phyloP scores from a whole-genome alignment of 352 stramenopile species.

The Globisporangium emineosum region DNA sequence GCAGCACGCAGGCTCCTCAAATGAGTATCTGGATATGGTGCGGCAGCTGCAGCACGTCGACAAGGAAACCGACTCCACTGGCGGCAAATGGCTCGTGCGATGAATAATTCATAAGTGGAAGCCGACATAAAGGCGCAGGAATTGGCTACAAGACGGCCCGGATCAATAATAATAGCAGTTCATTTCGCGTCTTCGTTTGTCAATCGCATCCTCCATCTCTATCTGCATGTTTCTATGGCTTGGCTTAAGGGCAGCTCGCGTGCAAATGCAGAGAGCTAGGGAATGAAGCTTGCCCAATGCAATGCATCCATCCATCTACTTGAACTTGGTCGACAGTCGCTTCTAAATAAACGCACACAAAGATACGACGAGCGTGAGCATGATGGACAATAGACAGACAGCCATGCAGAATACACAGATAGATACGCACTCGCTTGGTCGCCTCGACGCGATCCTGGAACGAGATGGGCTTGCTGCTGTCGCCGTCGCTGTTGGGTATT shows the following conservation, averaged over 20 bases:
- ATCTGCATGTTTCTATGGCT: conserved; percentile 9
- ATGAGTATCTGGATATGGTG: conserved; percentile 63
- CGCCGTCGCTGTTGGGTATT: conserved; percentile 4
- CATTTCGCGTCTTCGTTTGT: not conserved
- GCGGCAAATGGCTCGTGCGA: conserved; percentile 72
- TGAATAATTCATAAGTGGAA: conserved; percentile 23
- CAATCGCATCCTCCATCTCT: not conserved
- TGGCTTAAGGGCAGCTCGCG: conserved; percentile 1
- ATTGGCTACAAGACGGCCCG: not conserved
- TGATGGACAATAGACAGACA: not conserved
- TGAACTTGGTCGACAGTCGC: conserved; percentile 30
- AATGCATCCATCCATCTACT: conserved; percentile 11
- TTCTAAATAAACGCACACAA: conserved; percentile 34
- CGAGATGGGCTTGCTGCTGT: conserved; percentile 31
- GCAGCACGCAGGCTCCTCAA: conserved; percentile 18
- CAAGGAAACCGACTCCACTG: conserved; percentile 39
- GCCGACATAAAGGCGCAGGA: too few species aligned
- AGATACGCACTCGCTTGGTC: conserved; percentile 50
- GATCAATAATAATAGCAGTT: conserved; percentile 9
- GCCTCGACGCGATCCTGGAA: conserved; percentile 74
- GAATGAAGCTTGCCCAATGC: not conserved
- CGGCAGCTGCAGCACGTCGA: conserved; percentile 60
- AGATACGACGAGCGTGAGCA: not conserved
- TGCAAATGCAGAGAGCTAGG: not conserved
- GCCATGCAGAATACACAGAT: not conserved